Percentiles rank a stretch among this genome's conserved stretches.
These are phyloP conservation scores for Canavalia gladiata DNA, from an alignment of 306 rosid genomes.

Conservation along the genomic window DNA sequence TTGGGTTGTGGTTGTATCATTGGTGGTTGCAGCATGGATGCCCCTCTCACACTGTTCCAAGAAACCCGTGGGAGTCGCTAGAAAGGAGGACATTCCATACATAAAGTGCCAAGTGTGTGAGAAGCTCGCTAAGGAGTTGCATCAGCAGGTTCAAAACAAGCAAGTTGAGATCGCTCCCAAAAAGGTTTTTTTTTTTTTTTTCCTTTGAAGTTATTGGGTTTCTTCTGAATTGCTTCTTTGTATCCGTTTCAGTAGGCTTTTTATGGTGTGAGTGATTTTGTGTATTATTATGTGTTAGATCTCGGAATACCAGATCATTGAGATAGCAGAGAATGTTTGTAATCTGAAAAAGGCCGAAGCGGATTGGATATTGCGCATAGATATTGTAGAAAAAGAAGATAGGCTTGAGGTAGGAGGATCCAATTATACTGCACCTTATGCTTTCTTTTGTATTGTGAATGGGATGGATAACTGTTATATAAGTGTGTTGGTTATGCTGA, in stretches of 20 bases:
- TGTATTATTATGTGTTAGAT: constrained; percentile 60
- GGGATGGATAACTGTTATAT: background rate
- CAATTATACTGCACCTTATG: background rate
- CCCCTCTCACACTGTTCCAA: constrained; percentile 70
- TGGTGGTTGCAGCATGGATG: constrained; percentile 60
- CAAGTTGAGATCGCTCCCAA: constrained; percentile 83
- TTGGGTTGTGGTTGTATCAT: constrained; percentile 49
- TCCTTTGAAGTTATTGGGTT: constrained; percentile 44
- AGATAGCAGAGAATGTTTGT: constrained; percentile 93
- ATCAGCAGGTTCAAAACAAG: constrained; percentile 76
- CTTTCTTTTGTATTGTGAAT: constrained; percentile 24
- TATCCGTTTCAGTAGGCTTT: constrained; percentile 36
- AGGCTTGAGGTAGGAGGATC: constrained; percentile 69
- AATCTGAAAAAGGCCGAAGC: constrained; percentile 92
- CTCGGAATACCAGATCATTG: constrained; percentile 91
- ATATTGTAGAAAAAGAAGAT: constrained; percentile 83
- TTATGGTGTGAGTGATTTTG: constrained; percentile 20
- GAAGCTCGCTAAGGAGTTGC: constrained; percentile 78
- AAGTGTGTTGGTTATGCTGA: constrained; percentile 20
- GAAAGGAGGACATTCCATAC: constrained; percentile 86
- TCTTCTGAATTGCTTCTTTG: constrained; percentile 18
- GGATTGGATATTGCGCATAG: constrained; percentile 93
- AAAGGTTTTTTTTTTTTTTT: constrained; percentile 62
- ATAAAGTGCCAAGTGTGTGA: constrained; percentile 95
- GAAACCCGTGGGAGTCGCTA: constrained; percentile 68